Evolutionary conservation across 305 asterid genomes (phyloP).

Genomic region (Solanum aculeatissimum): DNA sequence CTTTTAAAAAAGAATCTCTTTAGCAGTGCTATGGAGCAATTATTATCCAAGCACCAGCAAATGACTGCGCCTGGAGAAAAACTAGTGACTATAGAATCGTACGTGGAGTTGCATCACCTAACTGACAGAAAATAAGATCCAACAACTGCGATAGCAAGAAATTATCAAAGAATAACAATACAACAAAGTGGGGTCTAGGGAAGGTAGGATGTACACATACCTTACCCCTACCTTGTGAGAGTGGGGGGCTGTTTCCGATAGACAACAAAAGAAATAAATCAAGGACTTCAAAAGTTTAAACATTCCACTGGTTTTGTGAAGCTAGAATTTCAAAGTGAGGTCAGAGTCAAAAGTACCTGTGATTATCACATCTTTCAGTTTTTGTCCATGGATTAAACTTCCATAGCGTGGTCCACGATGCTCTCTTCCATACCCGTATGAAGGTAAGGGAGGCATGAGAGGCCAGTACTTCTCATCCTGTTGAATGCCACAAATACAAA

Average conservation of each 20-base stretch:
- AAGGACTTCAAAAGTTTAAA: not conserved
- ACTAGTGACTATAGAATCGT: not conserved
- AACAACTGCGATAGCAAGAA: not conserved
- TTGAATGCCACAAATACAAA: not conserved
- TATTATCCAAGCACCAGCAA: not conserved
- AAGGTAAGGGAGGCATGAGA: conserved; percentile 97
- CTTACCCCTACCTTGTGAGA: not conserved
- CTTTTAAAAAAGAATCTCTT: not conserved
- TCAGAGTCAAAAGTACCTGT: conserved; percentile 36
- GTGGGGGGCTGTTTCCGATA: not conserved
- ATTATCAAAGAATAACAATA: not conserved
- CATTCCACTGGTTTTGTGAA: not conserved
- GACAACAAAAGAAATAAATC: not conserved
- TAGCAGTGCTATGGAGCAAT: not conserved
- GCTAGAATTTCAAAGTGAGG: not conserved
- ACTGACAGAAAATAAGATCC: not conserved
- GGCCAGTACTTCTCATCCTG: conserved; percentile 91
- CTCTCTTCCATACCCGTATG: conserved; percentile 92
- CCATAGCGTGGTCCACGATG: conserved; percentile 95
- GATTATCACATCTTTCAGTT: conserved; percentile 74
- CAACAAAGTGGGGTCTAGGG: not conserved
- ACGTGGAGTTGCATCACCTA: not conserved
- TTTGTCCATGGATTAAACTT: conserved; percentile 91
- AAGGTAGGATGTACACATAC: not conserved
- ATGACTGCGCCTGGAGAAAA: not conserved